Base-by-base conservation (phyloP, 257 asterid species). In the Galeopsis tetrahit region DNA sequence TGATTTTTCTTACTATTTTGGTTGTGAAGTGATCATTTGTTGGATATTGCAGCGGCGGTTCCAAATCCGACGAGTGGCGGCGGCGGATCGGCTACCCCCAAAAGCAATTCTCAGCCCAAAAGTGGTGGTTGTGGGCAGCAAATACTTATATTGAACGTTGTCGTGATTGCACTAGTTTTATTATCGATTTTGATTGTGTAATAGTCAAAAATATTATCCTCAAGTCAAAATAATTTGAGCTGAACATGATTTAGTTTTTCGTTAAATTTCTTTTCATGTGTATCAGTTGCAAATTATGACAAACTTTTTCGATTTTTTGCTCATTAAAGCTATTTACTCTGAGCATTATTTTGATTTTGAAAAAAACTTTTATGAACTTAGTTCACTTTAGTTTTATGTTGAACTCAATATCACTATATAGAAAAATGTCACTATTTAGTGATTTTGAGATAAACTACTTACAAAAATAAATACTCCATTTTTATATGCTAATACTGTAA, bases 91-190 rank as follows among this genome's bases (percentile, higher is more conserved):
- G 9, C 40, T 40, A 2, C 65, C 8, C 5, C 9, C 6, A 49
- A 62, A 34, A 49, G 62, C 51, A 35, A 32, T 14, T 63, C 76
- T 32, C 55, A 2, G 32, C 63, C 4, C 14, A 64, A 34, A 14
- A 73, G 1, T 31, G 65, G 59, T 52, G 79, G 69, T 2, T 69
- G 43, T 14, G 69, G 58, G 3, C 34, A 28, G 34, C 35, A 3
- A 0, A 55, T 2, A 7, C 56, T n/a, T n/a, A 3, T 49, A n/a
- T 49, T 49, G 28, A 6, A 14, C 8, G 56, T 66, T n/a, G 15
- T 39, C 14, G 0, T 52, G 6, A 10, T 10, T 35, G 82, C 65
- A 68, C 39, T 73, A n/a, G 38, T 78, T 61, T 7, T 78, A 21
- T 21, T 8, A 3, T 13, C 8, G 55, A 10, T 28, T 60, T 17